Evolutionary conservation across 164 flowering plant genomes (phyloP).

Genomic region (Stephania cephalantha): DNA sequence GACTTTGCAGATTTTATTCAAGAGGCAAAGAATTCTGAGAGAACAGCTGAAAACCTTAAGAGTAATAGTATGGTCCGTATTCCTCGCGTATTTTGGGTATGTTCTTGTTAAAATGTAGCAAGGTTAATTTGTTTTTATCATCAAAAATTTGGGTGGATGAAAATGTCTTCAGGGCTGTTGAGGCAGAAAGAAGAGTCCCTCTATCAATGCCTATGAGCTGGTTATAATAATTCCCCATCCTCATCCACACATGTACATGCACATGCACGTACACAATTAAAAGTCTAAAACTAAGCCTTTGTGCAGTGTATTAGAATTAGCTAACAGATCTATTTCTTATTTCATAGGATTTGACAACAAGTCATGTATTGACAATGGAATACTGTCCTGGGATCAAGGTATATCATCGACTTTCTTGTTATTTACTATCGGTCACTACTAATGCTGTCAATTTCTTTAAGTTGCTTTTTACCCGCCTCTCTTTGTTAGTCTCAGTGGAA

Average conservation of each 20-base stretch:
- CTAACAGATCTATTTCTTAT: conserved; percentile 14
- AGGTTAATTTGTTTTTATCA: neutral
- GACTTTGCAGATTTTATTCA: conserved; percentile 66
- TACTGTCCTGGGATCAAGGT: conserved; percentile 74
- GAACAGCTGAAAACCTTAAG: conserved; percentile 56
- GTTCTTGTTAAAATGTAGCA: conserved; percentile 8
- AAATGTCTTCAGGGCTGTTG: neutral
- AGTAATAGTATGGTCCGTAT: conserved; percentile 46
- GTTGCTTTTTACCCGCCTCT: too few species aligned
- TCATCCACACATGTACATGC: neutral
- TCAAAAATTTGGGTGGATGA: conserved; percentile 2
- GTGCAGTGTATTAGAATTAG: neutral
- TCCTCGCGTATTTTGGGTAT: conserved; percentile 79
- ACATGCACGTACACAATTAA: neutral
- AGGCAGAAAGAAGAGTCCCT: neutral
- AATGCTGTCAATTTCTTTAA: neutral
- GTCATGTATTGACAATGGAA: conserved; percentile 78
- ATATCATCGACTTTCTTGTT: conserved; percentile 12
- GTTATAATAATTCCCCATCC: too few species aligned
- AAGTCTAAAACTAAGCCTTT: neutral
- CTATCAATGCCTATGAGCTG: neutral
- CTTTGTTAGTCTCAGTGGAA: neutral
- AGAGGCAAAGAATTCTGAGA: conserved; percentile 74
- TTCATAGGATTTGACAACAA: conserved; percentile 73
- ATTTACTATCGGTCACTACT: neutral